Conservation (phyloP, 1,284 basidiomycete species). For the Neotropicomus parvogracilis region DNA sequence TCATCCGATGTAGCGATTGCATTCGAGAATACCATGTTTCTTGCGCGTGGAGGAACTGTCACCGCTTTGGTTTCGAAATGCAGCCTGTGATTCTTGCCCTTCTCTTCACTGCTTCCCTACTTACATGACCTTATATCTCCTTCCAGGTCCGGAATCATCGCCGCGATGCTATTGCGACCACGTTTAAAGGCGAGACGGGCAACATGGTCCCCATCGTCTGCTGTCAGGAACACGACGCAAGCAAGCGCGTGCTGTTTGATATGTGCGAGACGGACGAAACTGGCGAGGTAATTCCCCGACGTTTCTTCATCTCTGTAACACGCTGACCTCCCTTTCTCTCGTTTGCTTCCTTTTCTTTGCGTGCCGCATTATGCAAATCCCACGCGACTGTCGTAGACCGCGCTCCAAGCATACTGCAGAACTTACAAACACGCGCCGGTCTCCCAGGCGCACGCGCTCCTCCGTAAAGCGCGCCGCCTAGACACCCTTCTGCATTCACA, state of each 20-base stretch:
- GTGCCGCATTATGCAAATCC: not conserved
- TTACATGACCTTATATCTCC: conserved; percentile 1
- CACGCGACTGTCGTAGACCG: conserved; percentile 51
- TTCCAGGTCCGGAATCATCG: conserved; percentile 73
- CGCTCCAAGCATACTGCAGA: conserved; percentile 80
- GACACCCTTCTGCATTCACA: conserved; percentile 55
- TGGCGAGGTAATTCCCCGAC: conserved; percentile 53
- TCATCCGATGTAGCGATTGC: conserved; percentile 83
- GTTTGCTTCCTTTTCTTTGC: not conserved
- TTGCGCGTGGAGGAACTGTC: conserved; percentile 83
- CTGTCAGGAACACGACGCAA: conserved; percentile 78
- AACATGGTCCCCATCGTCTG: conserved; percentile 78
- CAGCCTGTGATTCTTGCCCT: conserved; percentile 55
- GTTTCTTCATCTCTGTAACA: not conserved
- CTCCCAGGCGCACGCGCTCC: conserved; percentile 71
- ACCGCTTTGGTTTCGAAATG: conserved; percentile 89
- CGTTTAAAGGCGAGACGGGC: conserved; percentile 86
- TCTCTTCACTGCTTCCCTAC: not conserved
- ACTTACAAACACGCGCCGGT: conserved; percentile 78
- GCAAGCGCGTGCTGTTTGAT: conserved; percentile 68
- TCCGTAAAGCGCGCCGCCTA: conserved; percentile 81
- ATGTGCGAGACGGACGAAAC: conserved; percentile 82
- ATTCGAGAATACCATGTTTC: conserved; percentile 78
- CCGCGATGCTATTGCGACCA: conserved; percentile 61
- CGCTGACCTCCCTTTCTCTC: conserved; percentile 6